These are phyloP conservation scores for Fusarium globosum DNA, from an alignment of 2,329 filamentous ascomycete genomes.

Conservation along the genomic window DNA sequence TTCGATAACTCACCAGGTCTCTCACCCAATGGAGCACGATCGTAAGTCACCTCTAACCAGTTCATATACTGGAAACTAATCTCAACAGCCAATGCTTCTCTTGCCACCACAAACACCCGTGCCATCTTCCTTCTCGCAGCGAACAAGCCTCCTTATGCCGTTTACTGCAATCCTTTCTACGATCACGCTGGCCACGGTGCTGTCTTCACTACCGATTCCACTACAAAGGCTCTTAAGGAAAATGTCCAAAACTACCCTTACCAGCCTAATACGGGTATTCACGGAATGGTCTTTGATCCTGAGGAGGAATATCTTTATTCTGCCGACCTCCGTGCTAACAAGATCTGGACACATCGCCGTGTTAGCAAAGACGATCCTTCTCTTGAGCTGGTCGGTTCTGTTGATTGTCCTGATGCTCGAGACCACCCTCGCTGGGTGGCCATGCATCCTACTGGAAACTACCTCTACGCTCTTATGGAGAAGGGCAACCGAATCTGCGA, in stretches of 20 bases:
- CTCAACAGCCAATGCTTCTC: constrained; percentile 71
- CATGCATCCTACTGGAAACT: constrained; percentile 80
- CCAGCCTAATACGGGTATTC: constrained; percentile 76
- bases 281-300: constrained; percentile 85
- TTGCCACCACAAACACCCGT: constrained; percentile 80
- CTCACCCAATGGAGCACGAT: constrained; percentile 80
- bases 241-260: constrained; percentile 81
- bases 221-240: constrained; percentile 66
- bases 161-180: constrained; percentile 94
- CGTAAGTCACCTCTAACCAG: constrained; percentile 61
- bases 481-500: constrained; percentile 86
- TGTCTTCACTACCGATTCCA: constrained; percentile 71
- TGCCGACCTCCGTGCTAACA: constrained; percentile 81
- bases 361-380: constrained; percentile 50
- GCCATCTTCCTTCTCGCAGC: constrained; percentile 90
- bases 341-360: constrained; percentile 87
- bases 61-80: constrained; percentile 3
- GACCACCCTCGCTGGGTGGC: constrained; percentile 93
- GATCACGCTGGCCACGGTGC: constrained; percentile 84
- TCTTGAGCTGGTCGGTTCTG: constrained; percentile 75
- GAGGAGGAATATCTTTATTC: constrained; percentile 81
- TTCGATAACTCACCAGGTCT: constrained; percentile 79
- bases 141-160: constrained; percentile 78
- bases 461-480: constrained; percentile 90
- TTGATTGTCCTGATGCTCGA: constrained; percentile 74